phyloP scores from a whole-genome alignment of 176 grass and related monocot genomes.

The Alloteropsis semialata region DNA sequence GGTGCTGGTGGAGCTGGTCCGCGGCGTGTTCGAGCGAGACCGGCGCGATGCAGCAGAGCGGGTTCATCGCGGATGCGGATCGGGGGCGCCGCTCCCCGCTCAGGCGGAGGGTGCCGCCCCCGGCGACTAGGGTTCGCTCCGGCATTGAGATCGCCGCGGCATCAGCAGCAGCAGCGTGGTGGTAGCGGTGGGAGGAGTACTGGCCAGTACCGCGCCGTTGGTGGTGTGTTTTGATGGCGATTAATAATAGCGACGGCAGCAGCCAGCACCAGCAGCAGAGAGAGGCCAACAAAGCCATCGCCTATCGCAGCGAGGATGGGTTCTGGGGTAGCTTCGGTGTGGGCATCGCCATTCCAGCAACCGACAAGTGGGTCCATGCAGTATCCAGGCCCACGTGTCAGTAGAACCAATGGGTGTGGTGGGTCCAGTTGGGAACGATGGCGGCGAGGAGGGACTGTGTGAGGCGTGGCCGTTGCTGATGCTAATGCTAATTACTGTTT shows the following conservation, averaged over 20 bases:
- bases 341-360: background rate
- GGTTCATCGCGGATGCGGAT: constrained; percentile 57
- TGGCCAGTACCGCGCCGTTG: background rate
- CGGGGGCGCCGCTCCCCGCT: background rate
- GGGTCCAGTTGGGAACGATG: background rate
- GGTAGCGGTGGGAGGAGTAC: background rate
- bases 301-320: background rate
- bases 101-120: background rate
- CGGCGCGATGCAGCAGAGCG: constrained; percentile 86
- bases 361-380: background rate
- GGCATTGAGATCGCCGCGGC: constrained; percentile 30
- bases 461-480: too few relatives aligned
- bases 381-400: background rate
- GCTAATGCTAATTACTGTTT: too few relatives aligned
- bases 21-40: constrained; percentile 61
- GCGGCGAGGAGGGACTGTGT: background rate
- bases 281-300: constrained; percentile 25
- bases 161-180: background rate
- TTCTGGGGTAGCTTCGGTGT: background rate
- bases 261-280: background rate
- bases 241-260: constrained; percentile 26
- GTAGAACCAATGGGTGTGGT: rapidly evolving
- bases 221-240: constrained; percentile 25
- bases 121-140: constrained; percentile 22
- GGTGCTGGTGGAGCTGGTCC: constrained; percentile 17